Evolutionary conservation across 2,329 filamentous ascomycete species (phyloP).

Genomic region (Geosmithia morbida): DNA sequence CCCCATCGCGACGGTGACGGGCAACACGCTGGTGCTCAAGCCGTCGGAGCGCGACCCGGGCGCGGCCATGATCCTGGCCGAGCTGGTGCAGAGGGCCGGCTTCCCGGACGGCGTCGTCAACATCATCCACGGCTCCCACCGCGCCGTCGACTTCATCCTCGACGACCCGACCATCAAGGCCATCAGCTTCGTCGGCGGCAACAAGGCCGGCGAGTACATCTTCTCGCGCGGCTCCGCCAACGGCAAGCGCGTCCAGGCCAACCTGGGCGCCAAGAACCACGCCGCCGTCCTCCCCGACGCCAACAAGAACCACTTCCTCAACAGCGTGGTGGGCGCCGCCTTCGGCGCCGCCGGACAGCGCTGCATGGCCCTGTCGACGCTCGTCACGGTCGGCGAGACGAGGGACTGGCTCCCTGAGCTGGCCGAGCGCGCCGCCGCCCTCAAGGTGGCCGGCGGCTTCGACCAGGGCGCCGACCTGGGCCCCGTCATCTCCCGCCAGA

Average conservation of each 20-base stretch:
- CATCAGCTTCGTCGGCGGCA: conserved; percentile 73
- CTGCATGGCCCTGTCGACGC: conserved; percentile 74
- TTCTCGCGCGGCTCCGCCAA: conserved; percentile 66
- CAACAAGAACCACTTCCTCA: conserved; percentile 83
- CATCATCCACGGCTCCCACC: conserved; percentile 66
- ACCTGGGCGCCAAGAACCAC: conserved; percentile 81
- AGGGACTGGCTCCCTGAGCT: conserved; percentile 71
- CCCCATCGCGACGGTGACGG: conserved; percentile 69
- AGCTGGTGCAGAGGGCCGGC: conserved; percentile 65
- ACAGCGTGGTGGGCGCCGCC: conserved; percentile 69
- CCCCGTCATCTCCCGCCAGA: conserved; percentile 67
- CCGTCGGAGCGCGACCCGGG: conserved; percentile 77
- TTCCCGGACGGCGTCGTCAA: conserved; percentile 75
- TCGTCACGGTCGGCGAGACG: conserved; percentile 74
- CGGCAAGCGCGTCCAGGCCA: conserved; percentile 79
- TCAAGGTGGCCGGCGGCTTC: conserved; percentile 69
- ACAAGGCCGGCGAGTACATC: conserved; percentile 83
- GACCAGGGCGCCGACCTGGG: conserved; percentile 68
- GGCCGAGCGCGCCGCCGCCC: conserved; percentile 57
- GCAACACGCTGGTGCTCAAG: conserved; percentile 76
- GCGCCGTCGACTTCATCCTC: conserved; percentile 74
- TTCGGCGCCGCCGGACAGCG: conserved; percentile 77
- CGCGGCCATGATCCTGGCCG: conserved; percentile 72
- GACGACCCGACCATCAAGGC: conserved; percentile 79
- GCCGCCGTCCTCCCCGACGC: conserved; percentile 71